Evolutionary conservation across 345 rosid genomes (phyloP).

Genomic region (Mercurialis annua): DNA sequence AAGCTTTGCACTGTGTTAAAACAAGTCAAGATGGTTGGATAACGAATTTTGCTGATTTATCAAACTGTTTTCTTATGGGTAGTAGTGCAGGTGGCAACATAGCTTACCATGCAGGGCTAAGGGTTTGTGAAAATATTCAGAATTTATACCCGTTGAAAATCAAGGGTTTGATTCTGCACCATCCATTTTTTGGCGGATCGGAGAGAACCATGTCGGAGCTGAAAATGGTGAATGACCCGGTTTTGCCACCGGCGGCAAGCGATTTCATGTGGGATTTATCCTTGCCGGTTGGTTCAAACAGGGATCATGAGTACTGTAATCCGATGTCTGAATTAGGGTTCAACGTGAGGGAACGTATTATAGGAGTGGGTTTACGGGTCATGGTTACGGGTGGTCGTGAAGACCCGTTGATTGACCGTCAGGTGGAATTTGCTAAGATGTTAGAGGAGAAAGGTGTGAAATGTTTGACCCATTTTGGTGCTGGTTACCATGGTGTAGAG

Average conservation of each 20-base stretch:
- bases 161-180: slow-evolving; percentile 55
- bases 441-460: neutral
- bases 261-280: slow-evolving; percentile 58
- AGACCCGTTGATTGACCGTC: slow-evolving; percentile 12
- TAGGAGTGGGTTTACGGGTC: neutral
- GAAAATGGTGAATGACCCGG: slow-evolving; percentile 21
- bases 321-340: slow-evolving; percentile 22
- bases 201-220: slow-evolving; percentile 47
- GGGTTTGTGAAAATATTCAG: slow-evolving; percentile 16
- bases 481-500: slow-evolving; percentile 1
- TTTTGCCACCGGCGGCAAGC: slow-evolving; percentile 20
- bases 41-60: slow-evolving; percentile 26
- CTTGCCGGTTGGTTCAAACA: slow-evolving; percentile 45
- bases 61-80: slow-evolving; percentile 46
- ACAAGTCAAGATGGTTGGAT: slow-evolving; percentile 16
- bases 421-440: neutral
- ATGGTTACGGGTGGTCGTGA: slow-evolving; percentile 2
- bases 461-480: neutral
- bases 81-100: slow-evolving; percentile 56
- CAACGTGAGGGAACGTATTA: neutral
- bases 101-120: slow-evolving; percentile 44
- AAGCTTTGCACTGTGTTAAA: slow-evolving; percentile 26
- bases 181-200: slow-evolving; percentile 55
- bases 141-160: slow-evolving; percentile 43
- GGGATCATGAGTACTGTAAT: slow-evolving; percentile 60